phyloP scores from a whole-genome alignment of 345 rosid genomes.

The Rhodamnia rubescens region DNA sequence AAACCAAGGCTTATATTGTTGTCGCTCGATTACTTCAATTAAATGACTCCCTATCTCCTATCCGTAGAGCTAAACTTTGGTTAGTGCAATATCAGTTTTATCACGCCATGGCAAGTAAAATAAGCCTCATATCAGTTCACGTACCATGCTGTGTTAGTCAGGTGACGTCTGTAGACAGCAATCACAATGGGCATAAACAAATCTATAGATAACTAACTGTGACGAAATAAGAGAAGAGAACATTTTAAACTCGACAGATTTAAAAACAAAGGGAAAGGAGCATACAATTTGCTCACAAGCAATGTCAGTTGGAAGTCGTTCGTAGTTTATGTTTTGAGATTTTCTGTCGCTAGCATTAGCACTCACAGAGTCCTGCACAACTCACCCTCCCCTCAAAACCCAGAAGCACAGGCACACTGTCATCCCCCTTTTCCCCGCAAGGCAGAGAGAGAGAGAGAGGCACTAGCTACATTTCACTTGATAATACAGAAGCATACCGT shows the following conservation, averaged over 20 bases:
- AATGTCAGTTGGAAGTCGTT: background rate
- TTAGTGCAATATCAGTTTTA: background rate
- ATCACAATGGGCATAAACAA: background rate
- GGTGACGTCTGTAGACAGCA: background rate
- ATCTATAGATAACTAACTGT: background rate
- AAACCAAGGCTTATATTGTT: background rate
- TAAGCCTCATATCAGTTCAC: background rate
- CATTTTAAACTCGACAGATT: background rate
- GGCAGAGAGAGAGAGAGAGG: background rate
- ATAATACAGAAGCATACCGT: constrained; percentile 38
- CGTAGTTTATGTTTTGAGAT: background rate
- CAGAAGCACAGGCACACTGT: background rate
- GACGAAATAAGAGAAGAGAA: background rate
- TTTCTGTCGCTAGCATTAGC: background rate
- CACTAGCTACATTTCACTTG: background rate
- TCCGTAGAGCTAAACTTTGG: background rate
- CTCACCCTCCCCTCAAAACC: background rate
- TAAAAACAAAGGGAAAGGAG: background rate
- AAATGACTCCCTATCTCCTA: background rate
- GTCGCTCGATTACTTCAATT: background rate
- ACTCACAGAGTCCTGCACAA: background rate
- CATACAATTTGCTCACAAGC: background rate
- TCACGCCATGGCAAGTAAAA: background rate
- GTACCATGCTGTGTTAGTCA: background rate
- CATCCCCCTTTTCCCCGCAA: background rate